Percentiles rank a stretch among this genome's conserved stretches.
Conservation (phyloP, 1,139 yeast species). For the Taphrina communis region DNA sequence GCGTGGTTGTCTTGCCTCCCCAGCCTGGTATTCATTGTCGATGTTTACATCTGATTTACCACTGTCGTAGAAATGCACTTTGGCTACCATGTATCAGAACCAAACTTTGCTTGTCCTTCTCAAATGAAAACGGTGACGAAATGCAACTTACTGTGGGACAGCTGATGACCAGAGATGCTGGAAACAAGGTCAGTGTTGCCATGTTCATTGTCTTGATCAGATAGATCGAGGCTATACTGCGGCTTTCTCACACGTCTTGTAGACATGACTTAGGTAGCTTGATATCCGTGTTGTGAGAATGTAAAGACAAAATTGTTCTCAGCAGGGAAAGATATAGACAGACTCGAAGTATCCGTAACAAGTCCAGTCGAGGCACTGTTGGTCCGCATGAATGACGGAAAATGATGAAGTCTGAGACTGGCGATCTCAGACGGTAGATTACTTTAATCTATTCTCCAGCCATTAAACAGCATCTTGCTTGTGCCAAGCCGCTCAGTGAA, state of each 20-base stretch:
- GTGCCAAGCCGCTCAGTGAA: no score
- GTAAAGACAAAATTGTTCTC: no score
- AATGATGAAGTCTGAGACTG: no score
- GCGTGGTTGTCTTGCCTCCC: background rate
- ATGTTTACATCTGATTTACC: background rate
- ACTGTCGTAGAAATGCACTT: background rate
- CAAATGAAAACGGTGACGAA: background rate
- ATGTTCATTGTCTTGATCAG: background rate
- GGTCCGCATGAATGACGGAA: no score
- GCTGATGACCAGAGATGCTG: background rate
- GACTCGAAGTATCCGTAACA: no score
- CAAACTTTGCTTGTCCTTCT: background rate
- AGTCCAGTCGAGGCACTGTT: no score
- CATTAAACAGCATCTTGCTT: no score
- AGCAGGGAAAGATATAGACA: no score
- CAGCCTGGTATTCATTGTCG: background rate
- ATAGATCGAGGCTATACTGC: background rate
- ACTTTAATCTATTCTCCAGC: no score
- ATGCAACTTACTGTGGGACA: background rate
- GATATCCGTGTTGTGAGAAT: no score
- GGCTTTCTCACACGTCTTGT: slow-evolving; percentile 8
- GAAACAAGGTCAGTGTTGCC: background rate
- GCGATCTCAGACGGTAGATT: no score
- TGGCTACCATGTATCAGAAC: background rate
- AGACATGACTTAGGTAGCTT: background rate